Percentiles rank a stretch among this genome's conserved stretches.
Evolutionary conservation across 768 basidiomycete genomes (phyloP).

Genomic region (Russula abietina): DNA sequence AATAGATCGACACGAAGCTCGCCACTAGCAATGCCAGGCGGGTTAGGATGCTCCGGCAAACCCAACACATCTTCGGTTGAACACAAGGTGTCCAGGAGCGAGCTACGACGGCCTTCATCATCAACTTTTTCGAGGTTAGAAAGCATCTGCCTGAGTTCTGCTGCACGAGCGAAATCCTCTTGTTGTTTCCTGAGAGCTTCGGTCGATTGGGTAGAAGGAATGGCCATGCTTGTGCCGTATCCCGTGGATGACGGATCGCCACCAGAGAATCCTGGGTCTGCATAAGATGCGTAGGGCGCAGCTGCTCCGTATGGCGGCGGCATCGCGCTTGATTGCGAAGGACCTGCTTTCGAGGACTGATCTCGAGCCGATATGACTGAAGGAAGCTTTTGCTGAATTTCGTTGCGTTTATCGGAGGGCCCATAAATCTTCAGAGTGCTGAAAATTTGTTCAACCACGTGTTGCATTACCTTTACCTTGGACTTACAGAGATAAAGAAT

Average conservation of each 20-base stretch:
- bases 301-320: not conserved
- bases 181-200: conserved; percentile 43
- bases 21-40: conserved; percentile 63
- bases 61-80: conserved; percentile 63
- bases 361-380: conserved; percentile 72
- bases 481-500: conserved; percentile 58
- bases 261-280: not conserved
- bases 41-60: conserved; percentile 62
- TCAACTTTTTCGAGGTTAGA: conserved; percentile 67
- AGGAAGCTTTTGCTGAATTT: conserved; percentile 57
- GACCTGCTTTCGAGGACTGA: conserved; percentile 39
- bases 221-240: not conserved
- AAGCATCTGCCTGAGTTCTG: conserved; percentile 61
- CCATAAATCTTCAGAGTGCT: conserved; percentile 74
- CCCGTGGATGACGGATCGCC: not conserved
- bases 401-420: conserved; percentile 47
- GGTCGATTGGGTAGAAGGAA: not conserved
- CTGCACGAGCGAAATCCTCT: conserved; percentile 53
- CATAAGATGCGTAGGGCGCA: not conserved
- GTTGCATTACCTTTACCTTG: not conserved
- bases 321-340: not conserved
- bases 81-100: conserved; percentile 64
- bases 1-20: conserved; percentile 67
- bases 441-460: not conserved
- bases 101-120: conserved; percentile 65